Conservation (phyloP, 1,284 basidiomycete species). For the Kwoniella shivajii region DNA sequence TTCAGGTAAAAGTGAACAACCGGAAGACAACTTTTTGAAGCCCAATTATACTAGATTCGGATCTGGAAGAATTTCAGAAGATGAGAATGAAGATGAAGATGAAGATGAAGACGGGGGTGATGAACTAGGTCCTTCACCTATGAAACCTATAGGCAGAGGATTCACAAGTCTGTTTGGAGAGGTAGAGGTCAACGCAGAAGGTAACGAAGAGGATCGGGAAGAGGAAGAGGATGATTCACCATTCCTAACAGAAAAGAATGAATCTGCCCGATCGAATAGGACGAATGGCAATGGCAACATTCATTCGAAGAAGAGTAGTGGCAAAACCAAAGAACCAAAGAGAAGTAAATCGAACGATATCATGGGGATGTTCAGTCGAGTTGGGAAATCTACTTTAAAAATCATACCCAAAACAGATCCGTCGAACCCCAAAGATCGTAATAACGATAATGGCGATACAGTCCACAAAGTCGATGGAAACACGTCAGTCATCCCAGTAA, state of each 20-base stretch:
- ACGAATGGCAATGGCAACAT: neutral
- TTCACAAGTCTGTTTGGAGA: conserved; percentile 23
- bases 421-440: neutral
- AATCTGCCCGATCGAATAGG: neutral
- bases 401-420: neutral
- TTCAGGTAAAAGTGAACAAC: neutral
- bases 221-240: neutral
- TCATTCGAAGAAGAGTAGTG: neutral
- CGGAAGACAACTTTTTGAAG: no score
- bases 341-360: conserved; percentile 12
- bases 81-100: conserved; percentile 14
- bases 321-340: neutral
- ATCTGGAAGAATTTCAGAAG: conserved; percentile 1
- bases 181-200: neutral
- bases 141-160: conserved; percentile 22
- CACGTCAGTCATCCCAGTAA: neutral
- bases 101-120: conserved; percentile 24
- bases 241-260: neutral
- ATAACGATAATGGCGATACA: neutral
- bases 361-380: conserved; percentile 16
- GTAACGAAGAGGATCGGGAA: neutral
- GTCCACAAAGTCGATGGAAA: neutral
- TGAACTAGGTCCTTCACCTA: conserved; percentile 43
- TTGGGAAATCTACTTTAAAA: conserved; percentile 4
- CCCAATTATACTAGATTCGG: no score